Conservation (phyloP, 495 filamentous ascomycete species). For the Glonium stellatum region DNA sequence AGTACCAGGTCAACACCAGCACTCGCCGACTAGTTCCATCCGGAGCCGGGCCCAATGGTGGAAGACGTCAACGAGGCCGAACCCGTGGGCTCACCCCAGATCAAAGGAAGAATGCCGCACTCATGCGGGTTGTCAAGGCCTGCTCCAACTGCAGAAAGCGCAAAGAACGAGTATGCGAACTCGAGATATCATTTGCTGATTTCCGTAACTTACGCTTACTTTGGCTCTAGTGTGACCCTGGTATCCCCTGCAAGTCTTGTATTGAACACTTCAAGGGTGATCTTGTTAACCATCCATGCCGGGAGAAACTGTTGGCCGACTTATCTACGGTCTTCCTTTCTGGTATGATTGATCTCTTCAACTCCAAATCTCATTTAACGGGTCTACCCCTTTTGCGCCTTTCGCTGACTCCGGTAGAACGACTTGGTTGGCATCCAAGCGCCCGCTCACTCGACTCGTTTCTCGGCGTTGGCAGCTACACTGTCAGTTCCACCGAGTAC, state of each 20-base stretch:
- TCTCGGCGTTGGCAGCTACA: constrained; percentile 4
- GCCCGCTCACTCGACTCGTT: constrained; percentile 20
- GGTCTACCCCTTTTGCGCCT: background rate
- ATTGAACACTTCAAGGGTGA: constrained; percentile 27
- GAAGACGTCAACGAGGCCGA: constrained; percentile 18
- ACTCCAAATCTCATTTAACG: background rate
- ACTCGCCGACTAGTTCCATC: constrained; percentile 15
- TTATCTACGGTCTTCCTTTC: constrained; percentile 21
- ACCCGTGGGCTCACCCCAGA: constrained; percentile 14
- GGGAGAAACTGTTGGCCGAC: constrained; percentile 16
- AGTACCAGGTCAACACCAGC: constrained; percentile 20
- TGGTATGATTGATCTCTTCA: background rate
- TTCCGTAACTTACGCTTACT: background rate
- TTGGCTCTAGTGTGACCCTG: constrained; percentile 21
- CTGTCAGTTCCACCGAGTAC: constrained; percentile 4
- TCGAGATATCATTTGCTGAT: background rate
- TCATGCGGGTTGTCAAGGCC: constrained; percentile 21
- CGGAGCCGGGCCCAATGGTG: constrained; percentile 11
- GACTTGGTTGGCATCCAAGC: constrained; percentile 25
- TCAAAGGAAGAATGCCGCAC: constrained; percentile 22
- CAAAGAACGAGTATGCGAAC: constrained; percentile 3
- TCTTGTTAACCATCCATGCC: constrained; percentile 22
- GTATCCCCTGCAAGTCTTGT: constrained; percentile 28
- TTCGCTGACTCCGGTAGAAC: constrained; percentile 5
- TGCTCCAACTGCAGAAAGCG: constrained; percentile 23